Evolutionary conservation across 2,329 filamentous ascomycete genomes (phyloP).

Genomic region (Raffaelea ambrosiae): DNA sequence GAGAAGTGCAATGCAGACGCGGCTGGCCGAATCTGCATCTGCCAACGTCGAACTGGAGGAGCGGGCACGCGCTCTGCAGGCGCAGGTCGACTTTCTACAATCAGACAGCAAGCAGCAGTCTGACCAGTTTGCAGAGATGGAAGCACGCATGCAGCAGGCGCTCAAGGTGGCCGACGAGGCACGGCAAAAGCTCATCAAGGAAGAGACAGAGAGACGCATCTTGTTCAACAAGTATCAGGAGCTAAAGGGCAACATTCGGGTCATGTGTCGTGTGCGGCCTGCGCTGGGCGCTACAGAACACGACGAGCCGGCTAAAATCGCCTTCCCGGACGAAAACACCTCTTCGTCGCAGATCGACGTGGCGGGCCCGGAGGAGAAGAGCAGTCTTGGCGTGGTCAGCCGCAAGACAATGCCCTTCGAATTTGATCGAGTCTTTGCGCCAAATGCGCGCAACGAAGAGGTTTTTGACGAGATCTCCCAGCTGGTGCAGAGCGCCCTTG

Average conservation of each 20-base stretch:
- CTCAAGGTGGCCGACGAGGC: slow-evolving; percentile 59
- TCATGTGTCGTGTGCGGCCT: slow-evolving; percentile 93
- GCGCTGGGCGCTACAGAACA: slow-evolving; percentile 51
- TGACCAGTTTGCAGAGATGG: slow-evolving; percentile 73
- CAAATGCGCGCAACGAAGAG: slow-evolving; percentile 67
- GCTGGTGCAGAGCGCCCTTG: slow-evolving; percentile 88
- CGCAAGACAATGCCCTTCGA: slow-evolving; percentile 78
- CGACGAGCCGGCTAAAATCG: slow-evolving; percentile 57
- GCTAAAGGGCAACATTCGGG: slow-evolving; percentile 94
- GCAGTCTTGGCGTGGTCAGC: slow-evolving; percentile 64
- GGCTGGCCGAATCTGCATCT: slow-evolving; percentile 48
- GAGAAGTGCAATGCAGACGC: slow-evolving; percentile 43
- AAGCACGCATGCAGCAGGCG: slow-evolving; percentile 71
- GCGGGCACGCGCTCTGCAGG: slow-evolving; percentile 65
- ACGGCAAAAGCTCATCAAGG: slow-evolving; percentile 75
- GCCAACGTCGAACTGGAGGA: slow-evolving; percentile 63
- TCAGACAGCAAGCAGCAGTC: slow-evolving; percentile 86
- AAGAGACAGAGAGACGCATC: slow-evolving; percentile 83
- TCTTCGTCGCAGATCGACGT: slow-evolving; percentile 80
- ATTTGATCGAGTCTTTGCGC: slow-evolving; percentile 88
- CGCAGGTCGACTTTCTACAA: slow-evolving; percentile 82
- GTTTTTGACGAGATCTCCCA: slow-evolving; percentile 97
- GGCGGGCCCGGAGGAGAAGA: slow-evolving; percentile 74
- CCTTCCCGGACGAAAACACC: slow-evolving; percentile 75
- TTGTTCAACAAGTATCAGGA: slow-evolving; percentile 98